phyloP scores from a whole-genome alignment of 2,329 filamentous ascomycete genomes.

The Exophiala oligosperma region DNA sequence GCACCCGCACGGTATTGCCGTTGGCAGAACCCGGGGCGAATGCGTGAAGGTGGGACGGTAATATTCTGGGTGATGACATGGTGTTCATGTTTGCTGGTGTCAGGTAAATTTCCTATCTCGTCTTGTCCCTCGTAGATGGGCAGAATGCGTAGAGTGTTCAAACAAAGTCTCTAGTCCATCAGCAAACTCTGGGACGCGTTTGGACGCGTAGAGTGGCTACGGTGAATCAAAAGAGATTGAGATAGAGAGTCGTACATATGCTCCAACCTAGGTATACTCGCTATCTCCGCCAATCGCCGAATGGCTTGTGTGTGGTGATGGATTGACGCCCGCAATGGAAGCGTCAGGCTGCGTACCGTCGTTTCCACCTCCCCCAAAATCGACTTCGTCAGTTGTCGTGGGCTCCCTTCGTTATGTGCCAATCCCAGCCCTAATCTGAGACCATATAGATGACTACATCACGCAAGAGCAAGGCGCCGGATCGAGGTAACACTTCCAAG shows the following conservation, averaged over 20 bases:
- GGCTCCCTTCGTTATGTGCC: slow-evolving; percentile 1
- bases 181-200: slow-evolving; percentile 2
- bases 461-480: slow-evolving; percentile 23
- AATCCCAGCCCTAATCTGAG: not conserved
- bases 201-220: slow-evolving; percentile 1
- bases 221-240: not conserved
- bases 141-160: not conserved
- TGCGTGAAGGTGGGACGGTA: slow-evolving; percentile 72
- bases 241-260: not conserved
- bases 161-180: not conserved
- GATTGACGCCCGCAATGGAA: not conserved
- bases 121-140: not conserved
- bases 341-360: slow-evolving; percentile 2
- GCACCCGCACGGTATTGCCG: slow-evolving; percentile 72
- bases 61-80: slow-evolving; percentile 78
- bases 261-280: not conserved
- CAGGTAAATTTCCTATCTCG: not conserved
- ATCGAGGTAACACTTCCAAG: slow-evolving; percentile 19
- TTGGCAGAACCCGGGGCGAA: slow-evolving; percentile 61
- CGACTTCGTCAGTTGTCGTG: slow-evolving; percentile 13
- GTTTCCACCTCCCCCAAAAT: slow-evolving; percentile 1
- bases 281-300: slow-evolving; percentile 12
- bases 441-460: slow-evolving; percentile 27
- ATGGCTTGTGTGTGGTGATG: not conserved
- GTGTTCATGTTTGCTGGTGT: slow-evolving; percentile 34